phyloP scores from a whole-genome alignment of 148 eudicot species.

The Rhododendron henanense region DNA sequence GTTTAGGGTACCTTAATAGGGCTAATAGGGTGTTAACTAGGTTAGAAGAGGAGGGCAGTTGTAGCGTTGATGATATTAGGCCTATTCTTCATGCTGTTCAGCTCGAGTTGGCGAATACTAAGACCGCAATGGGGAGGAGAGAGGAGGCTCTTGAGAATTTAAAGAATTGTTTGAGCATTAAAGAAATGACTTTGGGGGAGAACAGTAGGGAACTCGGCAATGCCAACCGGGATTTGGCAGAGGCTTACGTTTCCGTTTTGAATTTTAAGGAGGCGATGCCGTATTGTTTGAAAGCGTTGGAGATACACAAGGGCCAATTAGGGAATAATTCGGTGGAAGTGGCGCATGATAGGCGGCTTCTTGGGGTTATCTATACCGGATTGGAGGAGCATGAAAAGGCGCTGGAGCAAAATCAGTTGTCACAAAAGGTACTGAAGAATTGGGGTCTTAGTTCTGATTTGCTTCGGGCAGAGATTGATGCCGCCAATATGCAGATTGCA shows the following conservation, averaged over 20 bases:
- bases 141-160: constrained; percentile 75
- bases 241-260: constrained; percentile 64
- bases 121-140: constrained; percentile 86
- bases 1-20: constrained; percentile 76
- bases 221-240: constrained; percentile 79
- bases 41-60: constrained; percentile 44
- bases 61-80: constrained; percentile 37
- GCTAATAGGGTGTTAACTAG: constrained; percentile 60
- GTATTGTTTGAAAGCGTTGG: constrained; percentile 73
- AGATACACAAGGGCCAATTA: constrained; percentile 49
- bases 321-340: constrained; percentile 89
- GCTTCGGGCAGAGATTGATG: constrained; percentile 80
- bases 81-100: constrained; percentile 83
- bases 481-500: constrained; percentile 87
- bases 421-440: constrained; percentile 69
- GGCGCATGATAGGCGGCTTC: constrained; percentile 78
- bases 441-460: constrained; percentile 75
- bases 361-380: constrained; percentile 87
- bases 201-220: constrained; percentile 77
- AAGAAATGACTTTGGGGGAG: constrained; percentile 57
- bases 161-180: constrained; percentile 63
- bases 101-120: constrained; percentile 67
- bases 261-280: constrained; percentile 76
- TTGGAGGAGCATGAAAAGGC: constrained; percentile 86
- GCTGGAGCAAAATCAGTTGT: constrained; percentile 66